Evolutionary conservation across 108 stramenopile genomes (phyloP), one percentile per base, ranked within the genome.

Genomic region (Skeletonema menzelii): DNA sequence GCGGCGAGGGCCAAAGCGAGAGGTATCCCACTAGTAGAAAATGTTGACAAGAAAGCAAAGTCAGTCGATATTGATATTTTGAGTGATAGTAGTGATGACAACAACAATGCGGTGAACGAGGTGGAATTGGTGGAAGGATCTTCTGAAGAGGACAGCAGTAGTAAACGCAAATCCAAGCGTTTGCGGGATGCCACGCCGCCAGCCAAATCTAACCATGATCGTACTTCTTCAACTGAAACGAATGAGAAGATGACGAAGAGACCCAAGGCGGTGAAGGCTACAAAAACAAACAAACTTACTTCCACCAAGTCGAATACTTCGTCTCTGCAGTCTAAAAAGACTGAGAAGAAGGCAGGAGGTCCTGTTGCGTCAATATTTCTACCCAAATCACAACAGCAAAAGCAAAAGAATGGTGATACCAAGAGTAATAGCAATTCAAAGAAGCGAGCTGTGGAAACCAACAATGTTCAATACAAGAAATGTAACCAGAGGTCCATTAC

Each of bases 321-420:
- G 10, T 58, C 30, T 27, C 17, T 22, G 32, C 63, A 70, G 63
- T 20, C 67, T 4, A 68, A 61, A 15, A 31, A 17, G 59, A 68
- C 28, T 20, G 30, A n/a, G 27, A 60, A 8, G 59, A 61, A 60
- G 8, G n/a, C 1, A 31, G 53, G 31, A 32, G 65, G 65, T 7
- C 49, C 14, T 13, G 30, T 66, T 17, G 49, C 65, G 5, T 66
- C 65, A 13, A 66, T 66, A 19, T 66, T 66, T 53, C 19, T 66
- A 31, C 17, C 65, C 31, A 55, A 55, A 55, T 53, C 53, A 14
- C 49, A 60, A 27, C 32, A 40, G 68, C 62, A 62, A 59, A 1
- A 6, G 8, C 27, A 8, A 42, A 60, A 35, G 20, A 22, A 22
- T 0, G 58, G 19, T 42, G 68, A 24, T 38, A 24, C 38, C 68